Evolutionary conservation across 768 basidiomycete species (phyloP), one percentile per base, ranked within the genome.

Genomic region (Kwoniella sp.): DNA sequence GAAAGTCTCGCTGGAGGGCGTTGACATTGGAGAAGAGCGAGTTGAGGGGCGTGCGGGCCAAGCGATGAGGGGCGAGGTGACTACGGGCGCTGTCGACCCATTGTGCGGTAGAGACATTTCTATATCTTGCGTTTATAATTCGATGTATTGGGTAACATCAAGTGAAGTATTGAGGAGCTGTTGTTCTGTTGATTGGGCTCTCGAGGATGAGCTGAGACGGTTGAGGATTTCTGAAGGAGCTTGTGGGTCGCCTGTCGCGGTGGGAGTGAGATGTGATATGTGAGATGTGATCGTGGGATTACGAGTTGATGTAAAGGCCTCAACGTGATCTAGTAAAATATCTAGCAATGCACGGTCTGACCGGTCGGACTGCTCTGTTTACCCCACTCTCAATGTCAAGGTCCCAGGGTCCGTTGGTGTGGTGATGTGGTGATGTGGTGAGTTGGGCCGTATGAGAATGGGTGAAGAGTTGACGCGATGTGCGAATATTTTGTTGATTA

Each of bases 21-120:
- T 63, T 2, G 65, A 66, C 13, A 64, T 44, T 5, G 69, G 67
- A 2, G 74, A 71, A 17, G 68, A 58, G 0, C 72, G 52, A 17
- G 65, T 24, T 13, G 49, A 52, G 8, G 74, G 72, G 51, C 57
- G 22, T 25, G 68, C 50, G 8, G 74, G 72, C 74, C 74, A 73
- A 8, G 74, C 74, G 6, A 73, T 57, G 24, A 72, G 37, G 2
- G 74, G 70, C 9, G 74, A 73, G 21, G 74, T 68, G 33, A 73
- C 72, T 3, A 67, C 51, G 1, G 74, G 74, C 9, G 72, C 74
- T 1, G 72, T 73, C 1, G 74, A 73, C 1, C 74, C 70, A 29
- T 56, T 56, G 47, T 54, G 48, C 13, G 53, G 58, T 5, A 57
- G 44, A 4, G 58, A 55, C 64, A 65, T 65, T 30, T 17, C 10